A percentile compares a stretch with the other conserved stretches of the same genome.
Evolutionary conservation across 805 yeast species (phyloP).

Genomic region (Yueomyces sp.): DNA sequence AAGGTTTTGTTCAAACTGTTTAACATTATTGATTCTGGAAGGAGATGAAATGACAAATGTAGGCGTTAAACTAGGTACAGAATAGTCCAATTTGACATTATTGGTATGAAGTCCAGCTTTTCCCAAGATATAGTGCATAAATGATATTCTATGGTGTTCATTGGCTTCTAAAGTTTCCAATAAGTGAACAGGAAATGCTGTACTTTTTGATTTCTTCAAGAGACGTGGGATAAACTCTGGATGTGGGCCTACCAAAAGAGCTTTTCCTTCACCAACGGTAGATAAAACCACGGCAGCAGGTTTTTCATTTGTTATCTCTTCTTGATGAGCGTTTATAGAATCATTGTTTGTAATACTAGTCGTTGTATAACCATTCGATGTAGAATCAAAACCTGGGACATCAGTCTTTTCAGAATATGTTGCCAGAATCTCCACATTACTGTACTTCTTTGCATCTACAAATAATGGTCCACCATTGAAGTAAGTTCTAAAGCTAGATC

Average conservation of each 20-base stretch:
- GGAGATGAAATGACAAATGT: conserved; percentile 31
- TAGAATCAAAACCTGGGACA: conserved; percentile 26
- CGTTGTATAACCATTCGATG: neutral
- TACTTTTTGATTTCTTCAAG: conserved; percentile 24
- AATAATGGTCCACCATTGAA: conserved; percentile 89
- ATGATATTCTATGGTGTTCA: conserved; percentile 38
- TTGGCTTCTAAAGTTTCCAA: conserved; percentile 29
- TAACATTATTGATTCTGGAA: conserved; percentile 3
- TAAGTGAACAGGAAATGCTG: conserved; percentile 23
- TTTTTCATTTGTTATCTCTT: neutral
- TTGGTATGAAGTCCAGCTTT: conserved; percentile 54
- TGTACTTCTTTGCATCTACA: conserved; percentile 51
- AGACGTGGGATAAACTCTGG: conserved; percentile 69
- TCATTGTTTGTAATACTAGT: conserved; percentile 6
- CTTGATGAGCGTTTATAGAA: conserved; percentile 8
- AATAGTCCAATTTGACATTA: conserved; percentile 33
- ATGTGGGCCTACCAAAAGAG: conserved; percentile 71
- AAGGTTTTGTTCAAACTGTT: conserved; percentile 8
- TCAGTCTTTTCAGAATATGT: conserved; percentile 44
- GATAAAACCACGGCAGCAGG: conserved; percentile 65
- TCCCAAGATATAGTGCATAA: conserved; percentile 42
- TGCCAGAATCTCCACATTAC: conserved; percentile 62
- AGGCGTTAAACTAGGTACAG: conserved; percentile 60
- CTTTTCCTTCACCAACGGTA: conserved; percentile 55
- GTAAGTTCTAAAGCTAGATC: conserved; percentile 29